These are phyloP conservation scores for Fusarium virguliforme DNA, from an alignment of 2,329 filamentous ascomycete genomes.

Conservation along the genomic window DNA sequence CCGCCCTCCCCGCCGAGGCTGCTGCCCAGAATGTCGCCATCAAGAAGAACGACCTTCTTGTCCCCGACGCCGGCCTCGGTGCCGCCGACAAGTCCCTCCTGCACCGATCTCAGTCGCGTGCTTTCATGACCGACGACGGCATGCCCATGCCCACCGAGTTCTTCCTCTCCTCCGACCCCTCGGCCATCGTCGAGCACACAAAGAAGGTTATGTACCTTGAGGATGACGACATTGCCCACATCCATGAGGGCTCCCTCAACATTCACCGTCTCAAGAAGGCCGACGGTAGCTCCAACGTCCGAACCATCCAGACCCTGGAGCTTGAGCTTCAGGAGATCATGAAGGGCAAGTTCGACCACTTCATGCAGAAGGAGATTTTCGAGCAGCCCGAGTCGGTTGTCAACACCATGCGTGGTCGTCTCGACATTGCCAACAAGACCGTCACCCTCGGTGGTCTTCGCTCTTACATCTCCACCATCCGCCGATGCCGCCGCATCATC, in stretches of 20 bases:
- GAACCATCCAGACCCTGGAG: conserved; percentile 98
- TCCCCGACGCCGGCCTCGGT: conserved; percentile 76
- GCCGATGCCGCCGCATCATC: conserved; percentile 96
- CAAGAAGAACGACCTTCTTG: conserved; percentile 87
- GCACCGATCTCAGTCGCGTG: conserved; percentile 97
- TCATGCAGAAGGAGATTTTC: conserved; percentile 99
- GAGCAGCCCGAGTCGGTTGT: conserved; percentile 99
- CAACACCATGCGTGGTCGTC: conserved; percentile 99
- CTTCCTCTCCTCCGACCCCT: conserved; percentile 98
- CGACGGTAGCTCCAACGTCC: conserved; percentile 96
- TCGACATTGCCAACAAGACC: conserved; percentile 93
- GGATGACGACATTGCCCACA: conserved; percentile 99
- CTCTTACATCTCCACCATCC: conserved; percentile 96
- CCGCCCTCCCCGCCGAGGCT: conserved; percentile 88
- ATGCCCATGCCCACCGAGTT: conserved; percentile 98
- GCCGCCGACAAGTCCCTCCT: conserved; percentile 98
- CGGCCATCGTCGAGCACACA: conserved; percentile 98
- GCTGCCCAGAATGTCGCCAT: conserved; percentile 97
- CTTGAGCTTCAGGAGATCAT: conserved; percentile 99
- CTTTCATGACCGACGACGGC: conserved; percentile 98
- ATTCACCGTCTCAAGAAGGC: conserved; percentile 98
- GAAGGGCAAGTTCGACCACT: conserved; percentile 99
- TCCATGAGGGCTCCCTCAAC: conserved; percentile 98
- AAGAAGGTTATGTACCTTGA: conserved; percentile 99
- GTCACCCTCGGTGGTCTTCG: conserved; percentile 96